Evolutionary conservation across 768 basidiomycete genomes (phyloP), one percentile per base, ranked within the genome.

Genomic region (Boletus rubropictus): DNA sequence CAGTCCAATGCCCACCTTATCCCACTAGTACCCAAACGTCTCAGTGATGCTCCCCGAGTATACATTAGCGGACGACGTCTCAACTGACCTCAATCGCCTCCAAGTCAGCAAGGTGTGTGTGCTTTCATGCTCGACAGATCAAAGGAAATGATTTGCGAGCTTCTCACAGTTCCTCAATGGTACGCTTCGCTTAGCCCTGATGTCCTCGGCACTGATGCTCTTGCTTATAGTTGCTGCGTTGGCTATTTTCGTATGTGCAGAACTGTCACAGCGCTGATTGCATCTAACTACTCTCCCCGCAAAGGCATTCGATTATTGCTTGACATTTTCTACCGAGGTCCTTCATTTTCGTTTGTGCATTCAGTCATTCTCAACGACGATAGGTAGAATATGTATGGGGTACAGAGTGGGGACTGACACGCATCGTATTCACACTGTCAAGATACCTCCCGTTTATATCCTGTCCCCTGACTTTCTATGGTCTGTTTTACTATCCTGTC

Each of bases 401-500:
- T 5, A 50, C 54, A 5, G 54, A 44, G 28, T 64, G 61, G 61
- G 48, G 42, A 8, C 17, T 18, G 7, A 21, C 62, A 31, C 60
- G 60, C 21, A 34, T 53, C 21, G 45, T 64, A 11, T 64, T 62
- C 40, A 57, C 60, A 12, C 5, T 62, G 6, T 42, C 63, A 42
- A 59, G 61, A 51, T 64, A 64, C 40, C 46, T 64, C 24, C 36
- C 63, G n/a, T 57, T 63, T 28, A 4, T 59, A 38, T 33, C 52
- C 3, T 42, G 51, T 11, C 28, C 47, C 0, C 39, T 58, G 10
- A 49, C 53, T 15, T 54, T 50, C 27, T 62, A 53, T 35, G 38
- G 61, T 58, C 14, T 1, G 51, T 49, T 20, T 44, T 28, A 4
- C 7, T 2, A 24, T 44, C 14, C 22, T 28, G n/a, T 20, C 32